Base-by-base conservation (phyloP, 1,139 yeast genomes). In the Pneumocystis canis region DNA sequence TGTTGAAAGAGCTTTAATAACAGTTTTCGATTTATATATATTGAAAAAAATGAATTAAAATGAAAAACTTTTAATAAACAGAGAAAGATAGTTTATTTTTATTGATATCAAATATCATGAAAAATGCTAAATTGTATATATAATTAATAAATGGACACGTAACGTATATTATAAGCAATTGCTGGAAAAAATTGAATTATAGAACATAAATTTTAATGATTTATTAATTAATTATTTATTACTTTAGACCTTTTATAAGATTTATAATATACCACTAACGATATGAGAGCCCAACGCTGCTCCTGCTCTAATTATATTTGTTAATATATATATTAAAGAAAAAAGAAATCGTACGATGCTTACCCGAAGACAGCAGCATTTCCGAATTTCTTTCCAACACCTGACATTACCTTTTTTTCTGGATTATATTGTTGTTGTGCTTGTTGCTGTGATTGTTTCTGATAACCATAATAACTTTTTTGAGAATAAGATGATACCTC, bases 311-410 rank as follows among this genome's bases (percentile, higher is more conserved):
- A 47, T 47, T 25, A 47, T 47, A 11, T 47, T 3, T 47, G 20
- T 47, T 11, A 47, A 47, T 11, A 37, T 16, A 14, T 47, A 11
- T 47, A 5, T 25, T 25, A 6, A 2, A 20, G 3, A 6, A 25
- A 47, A 47, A 25, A 4, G 14, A n/a, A n/a, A 32, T 11, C 35
- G 6, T 16, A 41, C 40, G 60, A 32, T 32, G 37, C 54, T 47
- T 47, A 47, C 54, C 97, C 97, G 69, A 89, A 90, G 65, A 90
- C 83, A 35, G 95, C 95, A 5, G 97, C 97, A 69, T 89, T 85
- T 63, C 97, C 97, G 63, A 90, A 77, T 74, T 87, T 85, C 64
- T 87, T 79, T 25, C 97, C 97, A 70, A 88, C 82, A 11, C 53
- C 35, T 20, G 58, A 59, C 73, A 81, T 83, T 63, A 86, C 72